phyloP scores from a whole-genome alignment of 1,284 basidiomycete species.

The Fistulina hepatica region DNA sequence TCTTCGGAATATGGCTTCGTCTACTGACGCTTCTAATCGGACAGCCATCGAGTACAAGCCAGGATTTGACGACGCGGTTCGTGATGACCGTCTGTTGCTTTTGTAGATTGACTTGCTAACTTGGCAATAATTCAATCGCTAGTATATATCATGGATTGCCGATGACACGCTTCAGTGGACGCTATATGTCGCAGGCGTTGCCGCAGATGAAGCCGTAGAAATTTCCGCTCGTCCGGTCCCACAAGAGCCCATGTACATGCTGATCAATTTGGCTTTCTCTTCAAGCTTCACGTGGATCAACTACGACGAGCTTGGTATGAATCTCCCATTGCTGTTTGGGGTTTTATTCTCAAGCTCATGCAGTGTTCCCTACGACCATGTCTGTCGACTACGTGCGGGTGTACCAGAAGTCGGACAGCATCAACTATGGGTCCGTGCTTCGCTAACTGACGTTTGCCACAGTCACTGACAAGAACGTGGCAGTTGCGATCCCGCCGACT shows the following conservation, averaged over 20 bases:
- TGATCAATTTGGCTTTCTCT: not conserved
- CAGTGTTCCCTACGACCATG: no score
- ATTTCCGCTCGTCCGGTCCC: constrained; percentile 51
- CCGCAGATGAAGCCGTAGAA: constrained; percentile 36
- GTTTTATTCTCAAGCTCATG: not conserved
- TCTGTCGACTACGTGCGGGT: no score
- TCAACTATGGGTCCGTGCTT: no score
- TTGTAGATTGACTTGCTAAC: no score
- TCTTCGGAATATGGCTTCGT: constrained; percentile 56
- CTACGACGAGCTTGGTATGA: not conserved
- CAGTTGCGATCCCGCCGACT: no score
- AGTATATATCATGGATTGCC: constrained; percentile 53
- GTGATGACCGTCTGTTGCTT: no score
- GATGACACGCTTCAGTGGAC: constrained; percentile 47
- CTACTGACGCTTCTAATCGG: constrained; percentile 16
- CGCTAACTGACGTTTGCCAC: no score
- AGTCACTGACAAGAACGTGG: no score
- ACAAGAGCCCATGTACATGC: constrained; percentile 43
- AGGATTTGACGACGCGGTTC: constrained; percentile 26
- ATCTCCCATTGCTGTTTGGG: not conserved
- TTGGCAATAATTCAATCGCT: no score
- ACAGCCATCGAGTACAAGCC: constrained; percentile 14
- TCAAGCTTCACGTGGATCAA: constrained; percentile 2
- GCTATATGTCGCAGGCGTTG: constrained; percentile 43
- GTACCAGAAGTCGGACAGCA: constrained; percentile 52